Base-by-base conservation (phyloP, 345 rosid species). In the Salix exigua region DNA sequence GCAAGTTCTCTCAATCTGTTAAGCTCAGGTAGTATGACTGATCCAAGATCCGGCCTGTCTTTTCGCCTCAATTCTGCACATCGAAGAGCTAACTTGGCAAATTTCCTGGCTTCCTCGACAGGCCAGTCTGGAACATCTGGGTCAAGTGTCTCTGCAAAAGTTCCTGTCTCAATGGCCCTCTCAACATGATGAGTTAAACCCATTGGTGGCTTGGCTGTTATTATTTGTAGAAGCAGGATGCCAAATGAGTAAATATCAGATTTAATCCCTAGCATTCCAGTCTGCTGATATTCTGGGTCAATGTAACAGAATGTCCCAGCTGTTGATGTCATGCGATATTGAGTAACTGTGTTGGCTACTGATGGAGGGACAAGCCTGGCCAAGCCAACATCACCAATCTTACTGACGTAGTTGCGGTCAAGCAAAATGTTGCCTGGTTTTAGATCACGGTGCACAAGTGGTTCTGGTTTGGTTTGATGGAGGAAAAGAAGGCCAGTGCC, bases 351-450 rank as follows among this genome's bases (percentile, higher is more conserved):
- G 73, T 88, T 71, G 17, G 96, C 86, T 33, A 91, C 84, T 0
- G 96, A 86, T n/a, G 97, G 91, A 77, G 98, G 99, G 69, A 96
- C 93, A 0, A 96, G 92, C 86, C 99, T 93, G 48, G 99, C 97
- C 84, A 90, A 77, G 46, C 99, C 99, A 10, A 93, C 95, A 63
- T 93, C 97, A 7, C 98, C 87, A 14, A 96, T 96, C 88, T 96
- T 96, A 90, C 99, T 93, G 26, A 89, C 94, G 16, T 72, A 96
- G 84, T 93, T 87, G 42, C 88, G 85, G 72, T 93, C 94, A 18
- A 95, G 91, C 72, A 95, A 83, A 73, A 93, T 95, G 79, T 95
- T 95, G 35, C 89, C 98, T 1, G 98, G 99, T 80, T 95, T 95
- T 9, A 95, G 85, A 80, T 95, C 97, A 48, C 97, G 92, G 77